Conservation (phyloP, 192 early-diverging fungal genomes). For the Pilaira anomala region DNA sequence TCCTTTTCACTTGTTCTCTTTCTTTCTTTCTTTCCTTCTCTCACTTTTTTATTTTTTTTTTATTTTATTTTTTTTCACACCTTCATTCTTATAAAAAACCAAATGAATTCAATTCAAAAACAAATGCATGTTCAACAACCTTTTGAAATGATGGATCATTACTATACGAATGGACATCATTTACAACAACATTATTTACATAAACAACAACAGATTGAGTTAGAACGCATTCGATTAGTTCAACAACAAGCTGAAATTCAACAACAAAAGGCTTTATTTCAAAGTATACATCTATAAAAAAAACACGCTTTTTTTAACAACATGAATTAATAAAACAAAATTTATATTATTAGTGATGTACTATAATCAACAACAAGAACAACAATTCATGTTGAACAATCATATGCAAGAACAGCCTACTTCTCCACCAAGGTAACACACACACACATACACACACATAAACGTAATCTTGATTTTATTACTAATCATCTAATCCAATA, state of each 20-base stretch:
- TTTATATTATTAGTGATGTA: neutral
- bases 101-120: neutral
- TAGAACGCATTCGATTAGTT: constrained; percentile 7
- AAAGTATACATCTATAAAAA: neutral
- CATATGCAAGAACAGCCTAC: neutral
- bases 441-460: too few species aligned
- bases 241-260: constrained; percentile 22
- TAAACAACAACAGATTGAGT: neutral
- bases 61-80: neutral
- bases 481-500: too few species aligned
- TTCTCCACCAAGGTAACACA: neutral
- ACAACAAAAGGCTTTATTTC: constrained; percentile 6
- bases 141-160: neutral
- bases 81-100: neutral
- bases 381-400: neutral
- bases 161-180: too few species aligned
- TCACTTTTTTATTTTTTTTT: neutral
- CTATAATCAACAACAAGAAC: neutral
- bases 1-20: neutral
- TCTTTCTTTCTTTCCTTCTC: neutral
- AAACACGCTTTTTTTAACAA: constrained; percentile 1
- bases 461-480: neutral
- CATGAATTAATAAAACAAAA: neutral
- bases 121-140: neutral
- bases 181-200: too few species aligned